These are phyloP conservation scores for Tilletia setariae DNA, from an alignment of 1,284 basidiomycete species.

Conservation along the genomic window DNA sequence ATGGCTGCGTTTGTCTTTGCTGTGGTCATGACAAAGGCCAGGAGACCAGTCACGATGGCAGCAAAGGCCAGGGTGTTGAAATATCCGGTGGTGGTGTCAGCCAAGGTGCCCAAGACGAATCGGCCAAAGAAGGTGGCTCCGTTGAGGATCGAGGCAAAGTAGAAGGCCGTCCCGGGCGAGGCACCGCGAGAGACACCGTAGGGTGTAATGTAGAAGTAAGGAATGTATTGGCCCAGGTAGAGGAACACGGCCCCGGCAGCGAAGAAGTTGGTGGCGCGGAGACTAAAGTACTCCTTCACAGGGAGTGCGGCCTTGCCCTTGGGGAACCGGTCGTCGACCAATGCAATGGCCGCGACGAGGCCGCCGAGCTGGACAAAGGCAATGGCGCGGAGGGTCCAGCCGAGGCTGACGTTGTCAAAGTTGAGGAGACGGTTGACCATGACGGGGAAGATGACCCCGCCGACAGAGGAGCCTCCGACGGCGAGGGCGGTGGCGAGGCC, in stretches of 20 bases:
- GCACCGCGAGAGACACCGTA: slow-evolving; percentile 17
- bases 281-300: not conserved
- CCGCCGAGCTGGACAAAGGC: slow-evolving; percentile 20
- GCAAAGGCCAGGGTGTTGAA: slow-evolving; percentile 8
- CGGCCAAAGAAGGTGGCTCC: slow-evolving; percentile 20
- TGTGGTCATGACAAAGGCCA: slow-evolving; percentile 2
- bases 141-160: slow-evolving; percentile 19
- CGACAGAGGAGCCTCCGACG: slow-evolving; percentile 18
- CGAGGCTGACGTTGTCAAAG: slow-evolving; percentile 11
- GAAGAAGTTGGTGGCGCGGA: not conserved
- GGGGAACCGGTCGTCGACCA: slow-evolving; percentile 14
- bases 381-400: slow-evolving; percentile 18
- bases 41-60: slow-evolving; percentile 1
- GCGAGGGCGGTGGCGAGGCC: slow-evolving; percentile 22
- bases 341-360: not conserved
- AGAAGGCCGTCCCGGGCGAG: slow-evolving; percentile 16
- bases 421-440: slow-evolving; percentile 21
- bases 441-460: slow-evolving; percentile 22
- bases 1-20: slow-evolving; percentile 3
- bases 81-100: slow-evolving; percentile 5
- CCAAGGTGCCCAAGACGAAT: slow-evolving; percentile 9
- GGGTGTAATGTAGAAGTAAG: slow-evolving; percentile 19
- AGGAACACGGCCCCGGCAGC: slow-evolving; percentile 4
- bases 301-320: not conserved
- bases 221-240: slow-evolving; percentile 15